phyloP scores from a whole-genome alignment of 78 protist genomes.

The Trichosphaerium sp. region DNA sequence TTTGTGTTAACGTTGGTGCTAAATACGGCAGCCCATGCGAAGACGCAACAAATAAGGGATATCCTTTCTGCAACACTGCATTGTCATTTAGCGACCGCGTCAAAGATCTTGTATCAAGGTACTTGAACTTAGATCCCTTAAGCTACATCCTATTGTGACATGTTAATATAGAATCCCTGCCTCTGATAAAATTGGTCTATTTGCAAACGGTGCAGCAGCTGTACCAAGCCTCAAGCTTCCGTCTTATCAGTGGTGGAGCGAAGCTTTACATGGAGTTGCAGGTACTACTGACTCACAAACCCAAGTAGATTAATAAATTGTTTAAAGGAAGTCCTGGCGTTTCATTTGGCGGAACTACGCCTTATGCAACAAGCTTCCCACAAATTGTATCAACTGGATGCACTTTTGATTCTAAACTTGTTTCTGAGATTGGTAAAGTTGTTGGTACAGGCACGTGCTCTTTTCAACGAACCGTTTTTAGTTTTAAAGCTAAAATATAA shows the following conservation, averaged over 20 bases:
- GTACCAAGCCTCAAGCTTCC: not conserved
- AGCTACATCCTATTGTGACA: not conserved
- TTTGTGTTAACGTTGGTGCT: not conserved
- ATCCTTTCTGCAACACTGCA: too few species aligned
- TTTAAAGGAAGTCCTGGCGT: conserved; percentile 1
- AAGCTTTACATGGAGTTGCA: conserved; percentile 47
- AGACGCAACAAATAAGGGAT: too few species aligned
- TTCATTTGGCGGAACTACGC: not conserved
- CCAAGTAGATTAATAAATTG: too few species aligned
- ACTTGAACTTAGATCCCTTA: not conserved
- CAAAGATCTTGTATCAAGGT: not conserved
- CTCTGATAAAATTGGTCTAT: conserved; percentile 9
- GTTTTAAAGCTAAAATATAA: not conserved
- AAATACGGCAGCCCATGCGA: not conserved
- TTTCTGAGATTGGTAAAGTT: too few species aligned
- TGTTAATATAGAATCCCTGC: conserved; percentile 46
- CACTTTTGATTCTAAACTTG: conserved; percentile 1
- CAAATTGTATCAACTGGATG: not conserved
- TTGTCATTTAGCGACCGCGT: not conserved
- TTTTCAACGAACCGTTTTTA: conserved; percentile 6
- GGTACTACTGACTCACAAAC: too few species aligned
- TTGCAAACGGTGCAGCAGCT: not conserved
- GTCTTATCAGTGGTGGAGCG: conserved; percentile 25
- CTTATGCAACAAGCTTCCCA: conserved; percentile 24
- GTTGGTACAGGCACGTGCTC: too few species aligned